Evolutionary conservation across 1,284 basidiomycete genomes (phyloP).

Genomic region (Ceratobasidium papillatum): DNA sequence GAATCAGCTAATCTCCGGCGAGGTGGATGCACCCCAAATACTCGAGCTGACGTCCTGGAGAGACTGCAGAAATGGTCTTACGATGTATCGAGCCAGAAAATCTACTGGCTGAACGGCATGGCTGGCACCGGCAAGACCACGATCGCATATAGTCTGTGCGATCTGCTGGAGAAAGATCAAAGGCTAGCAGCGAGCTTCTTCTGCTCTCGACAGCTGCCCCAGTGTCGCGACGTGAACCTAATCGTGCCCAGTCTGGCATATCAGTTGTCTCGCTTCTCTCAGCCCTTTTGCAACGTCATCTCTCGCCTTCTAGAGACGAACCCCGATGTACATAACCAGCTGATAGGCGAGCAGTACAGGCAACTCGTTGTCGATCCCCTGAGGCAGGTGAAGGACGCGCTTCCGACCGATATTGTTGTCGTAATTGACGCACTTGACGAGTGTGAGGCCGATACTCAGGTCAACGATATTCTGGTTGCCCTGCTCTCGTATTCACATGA

Average conservation of each 20-base stretch:
- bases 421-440: too few relatives aligned
- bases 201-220: background rate
- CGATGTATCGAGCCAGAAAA: background rate
- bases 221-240: too few relatives aligned
- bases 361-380: too few relatives aligned
- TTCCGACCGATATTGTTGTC: too few relatives aligned
- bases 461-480: too few relatives aligned
- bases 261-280: background rate
- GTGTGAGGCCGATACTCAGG: too few relatives aligned
- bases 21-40: background rate
- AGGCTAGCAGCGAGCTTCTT: slow-evolving; percentile 17
- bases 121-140: too few relatives aligned
- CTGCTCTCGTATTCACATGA: too few relatives aligned
- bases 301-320: too few relatives aligned
- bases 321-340: too few relatives aligned
- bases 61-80: background rate
- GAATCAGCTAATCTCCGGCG: background rate
- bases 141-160: slow-evolving; percentile 2
- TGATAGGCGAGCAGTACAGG: too few relatives aligned
- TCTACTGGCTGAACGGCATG: slow-evolving; percentile 15
- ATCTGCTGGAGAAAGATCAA: background rate
- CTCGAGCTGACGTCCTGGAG: background rate
- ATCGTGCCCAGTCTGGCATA: background rate
- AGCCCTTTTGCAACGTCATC: background rate
- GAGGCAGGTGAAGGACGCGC: too few relatives aligned